phyloP scores from a whole-genome alignment of 352 stramenopile species.

The Pythium vanterpoolii region DNA sequence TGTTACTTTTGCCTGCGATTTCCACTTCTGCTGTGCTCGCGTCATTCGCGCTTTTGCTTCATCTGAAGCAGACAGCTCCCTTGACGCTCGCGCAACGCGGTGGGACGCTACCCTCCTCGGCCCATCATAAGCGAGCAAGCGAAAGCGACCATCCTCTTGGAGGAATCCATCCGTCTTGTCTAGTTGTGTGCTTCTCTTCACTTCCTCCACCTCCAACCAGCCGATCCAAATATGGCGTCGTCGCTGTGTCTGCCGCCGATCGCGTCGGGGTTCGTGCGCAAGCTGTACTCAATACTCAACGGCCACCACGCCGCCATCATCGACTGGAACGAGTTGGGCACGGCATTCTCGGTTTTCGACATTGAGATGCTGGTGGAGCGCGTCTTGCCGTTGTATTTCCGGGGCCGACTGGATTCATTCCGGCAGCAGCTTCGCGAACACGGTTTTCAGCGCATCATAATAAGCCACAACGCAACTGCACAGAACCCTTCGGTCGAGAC shows the following conservation, averaged over 20 bases:
- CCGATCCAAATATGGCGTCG: background rate
- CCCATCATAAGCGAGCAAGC: slow-evolving; percentile 14
- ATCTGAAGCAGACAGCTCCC: background rate
- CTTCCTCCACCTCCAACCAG: background rate
- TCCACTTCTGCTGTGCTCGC: slow-evolving; percentile 3
- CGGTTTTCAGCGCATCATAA: slow-evolving; percentile 35
- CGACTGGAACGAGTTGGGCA: slow-evolving; percentile 47
- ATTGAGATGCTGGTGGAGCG: slow-evolving; percentile 36
- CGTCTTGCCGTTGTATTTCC: slow-evolving; percentile 68
- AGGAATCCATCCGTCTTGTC: slow-evolving; percentile 1
- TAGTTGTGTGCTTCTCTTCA: slow-evolving; percentile 2
- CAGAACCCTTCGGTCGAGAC: slow-evolving; percentile 9
- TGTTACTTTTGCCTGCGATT: background rate
- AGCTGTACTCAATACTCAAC: slow-evolving; percentile 76
- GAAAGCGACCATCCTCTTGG: slow-evolving; percentile 17
- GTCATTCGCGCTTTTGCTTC: slow-evolving; percentile 23
- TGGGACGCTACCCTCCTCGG: background rate
- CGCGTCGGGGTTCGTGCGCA: slow-evolving; percentile 66
- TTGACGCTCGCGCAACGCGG: slow-evolving; percentile 3
- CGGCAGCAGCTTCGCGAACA: slow-evolving; percentile 69
- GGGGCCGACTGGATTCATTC: slow-evolving; percentile 56
- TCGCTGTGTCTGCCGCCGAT: slow-evolving; percentile 28
- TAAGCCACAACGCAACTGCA: background rate
- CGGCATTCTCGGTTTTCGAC: slow-evolving; percentile 55
- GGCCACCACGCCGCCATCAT: slow-evolving; percentile 51